Conservation (phyloP, 2,329 filamentous ascomycete genomes). For the Pseudocercospora musae region DNA sequence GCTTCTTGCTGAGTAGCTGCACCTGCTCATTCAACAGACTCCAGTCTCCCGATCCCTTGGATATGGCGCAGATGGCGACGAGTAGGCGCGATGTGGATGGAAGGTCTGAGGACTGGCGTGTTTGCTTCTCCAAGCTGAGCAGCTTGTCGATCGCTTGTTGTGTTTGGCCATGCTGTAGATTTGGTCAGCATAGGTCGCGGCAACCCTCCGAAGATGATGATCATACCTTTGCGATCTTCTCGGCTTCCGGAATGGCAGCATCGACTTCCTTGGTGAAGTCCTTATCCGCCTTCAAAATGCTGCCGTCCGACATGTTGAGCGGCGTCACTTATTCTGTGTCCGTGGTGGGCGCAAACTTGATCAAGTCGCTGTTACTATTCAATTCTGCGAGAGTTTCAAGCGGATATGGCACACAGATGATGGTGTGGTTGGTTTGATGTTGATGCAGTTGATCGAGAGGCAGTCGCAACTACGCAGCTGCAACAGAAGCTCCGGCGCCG, state of each 20-base stretch:
- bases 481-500: neutral
- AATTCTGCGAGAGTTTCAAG: neutral
- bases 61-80: conserved; percentile 85
- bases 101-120: conserved; percentile 94
- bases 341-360: neutral
- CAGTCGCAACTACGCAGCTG: neutral
- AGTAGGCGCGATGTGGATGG: conserved; percentile 89
- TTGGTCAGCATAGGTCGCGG: conserved; percentile 19
- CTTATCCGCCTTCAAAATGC: conserved; percentile 88
- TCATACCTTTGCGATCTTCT: conserved; percentile 64
- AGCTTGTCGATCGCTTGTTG: conserved; percentile 92
- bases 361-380: neutral
- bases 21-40: conserved; percentile 94
- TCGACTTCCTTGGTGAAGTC: conserved; percentile 97
- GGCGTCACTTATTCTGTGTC: neutral
- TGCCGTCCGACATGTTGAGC: conserved; percentile 67
- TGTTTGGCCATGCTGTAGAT: conserved; percentile 62
- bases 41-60: conserved; percentile 92
- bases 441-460: neutral
- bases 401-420: neutral
- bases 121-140: conserved; percentile 87
- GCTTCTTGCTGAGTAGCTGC: conserved; percentile 94
- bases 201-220: neutral
- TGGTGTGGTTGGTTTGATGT: neutral
- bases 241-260: conserved; percentile 82